Evolutionary conservation across 441 rosid genomes (phyloP).

Genomic region (Dalechampia spathulata): DNA sequence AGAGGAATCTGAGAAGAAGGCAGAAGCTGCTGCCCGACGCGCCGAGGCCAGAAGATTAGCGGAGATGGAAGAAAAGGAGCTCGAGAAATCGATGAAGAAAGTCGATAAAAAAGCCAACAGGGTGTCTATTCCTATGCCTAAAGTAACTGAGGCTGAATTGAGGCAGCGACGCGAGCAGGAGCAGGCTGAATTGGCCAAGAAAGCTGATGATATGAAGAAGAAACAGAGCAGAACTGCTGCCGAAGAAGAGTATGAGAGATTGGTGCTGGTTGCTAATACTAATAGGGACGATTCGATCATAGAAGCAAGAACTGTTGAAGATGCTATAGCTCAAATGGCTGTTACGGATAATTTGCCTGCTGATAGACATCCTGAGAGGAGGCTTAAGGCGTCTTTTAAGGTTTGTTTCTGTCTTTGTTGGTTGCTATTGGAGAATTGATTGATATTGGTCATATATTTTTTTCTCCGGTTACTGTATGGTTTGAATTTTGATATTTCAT

Average conservation of each 20-base stretch:
- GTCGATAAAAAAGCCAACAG: slow-evolving; percentile 82
- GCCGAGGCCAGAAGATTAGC: slow-evolving; percentile 77
- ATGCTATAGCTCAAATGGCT: slow-evolving; percentile 69
- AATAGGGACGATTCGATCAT: slow-evolving; percentile 79
- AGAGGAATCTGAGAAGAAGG: slow-evolving; percentile 84
- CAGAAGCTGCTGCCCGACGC: slow-evolving; percentile 55
- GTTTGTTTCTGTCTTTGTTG: slow-evolving; percentile 34
- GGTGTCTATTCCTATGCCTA: slow-evolving; percentile 66
- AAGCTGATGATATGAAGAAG: slow-evolving; percentile 63
- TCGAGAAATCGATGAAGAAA: slow-evolving; percentile 63
- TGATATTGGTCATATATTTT: too few species aligned
- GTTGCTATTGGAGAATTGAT: too few species aligned
- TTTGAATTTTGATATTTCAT: too few species aligned
- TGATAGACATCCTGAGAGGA: slow-evolving; percentile 77
- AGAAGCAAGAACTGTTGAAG: slow-evolving; percentile 80
- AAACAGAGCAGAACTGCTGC: slow-evolving; percentile 62
- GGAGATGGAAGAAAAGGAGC: slow-evolving; percentile 73
- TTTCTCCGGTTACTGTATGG: too few species aligned
- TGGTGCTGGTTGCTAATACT: slow-evolving; percentile 68
- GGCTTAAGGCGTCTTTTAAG: slow-evolving; percentile 92
- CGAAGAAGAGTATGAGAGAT: slow-evolving; percentile 81
- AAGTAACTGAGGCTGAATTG: slow-evolving; percentile 84
- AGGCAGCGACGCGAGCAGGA: slow-evolving; percentile 54
- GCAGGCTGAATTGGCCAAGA: slow-evolving; percentile 53
- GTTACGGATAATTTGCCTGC: slow-evolving; percentile 60